Base-by-base conservation (phyloP, 331 rosid species). In the Prunus yedoensis region DNA sequence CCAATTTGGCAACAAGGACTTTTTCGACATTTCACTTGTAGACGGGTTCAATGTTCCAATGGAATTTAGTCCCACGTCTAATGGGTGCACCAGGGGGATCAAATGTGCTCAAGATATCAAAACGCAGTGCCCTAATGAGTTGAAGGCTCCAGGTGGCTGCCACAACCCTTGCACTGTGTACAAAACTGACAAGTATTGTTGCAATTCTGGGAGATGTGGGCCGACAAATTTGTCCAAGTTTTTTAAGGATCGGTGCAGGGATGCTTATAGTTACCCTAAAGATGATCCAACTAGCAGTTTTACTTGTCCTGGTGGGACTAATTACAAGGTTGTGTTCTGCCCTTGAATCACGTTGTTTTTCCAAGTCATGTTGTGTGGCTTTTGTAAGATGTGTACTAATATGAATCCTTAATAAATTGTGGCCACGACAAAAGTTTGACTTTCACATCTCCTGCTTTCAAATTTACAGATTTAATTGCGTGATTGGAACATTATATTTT, bases 261-360 rank as follows among this genome's bases (percentile, higher is more conserved):
- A 77, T 68, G 79, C 82, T 68, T 82, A 77, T 53, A 82, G 85
- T 62, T 82, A 73, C 21, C 85, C 85, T 50, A 70, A 73, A 49
- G 85, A 82, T 59, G 85, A 82, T 46, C 76, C 54, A 21, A 67
- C 73, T 2, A 73, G 85, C 35, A 61, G 69, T 13, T 82, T 82
- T 50, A 82, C 82, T 12, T 77, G 85, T 10, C 76, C 82, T 50
- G 79, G 63, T 20, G 82, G 85, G 61, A 60, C 78, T 4, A 77
- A 82, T 61, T 82, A 82, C 49, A 82, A 20, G 63, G 85, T 82
- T 67, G 85, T 82, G 32, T 82, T 82, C 54, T 82, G 85, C 73
- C 85, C 67, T 62, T 15, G 67, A 25, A 59, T 5, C 64, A 59
- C 23, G 20, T 5, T 32, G 38, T 32, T 32, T 32, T 7, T 32